phyloP scores from a whole-genome alignment of 305 asterid species.

The Fraxinus angustifolia region DNA sequence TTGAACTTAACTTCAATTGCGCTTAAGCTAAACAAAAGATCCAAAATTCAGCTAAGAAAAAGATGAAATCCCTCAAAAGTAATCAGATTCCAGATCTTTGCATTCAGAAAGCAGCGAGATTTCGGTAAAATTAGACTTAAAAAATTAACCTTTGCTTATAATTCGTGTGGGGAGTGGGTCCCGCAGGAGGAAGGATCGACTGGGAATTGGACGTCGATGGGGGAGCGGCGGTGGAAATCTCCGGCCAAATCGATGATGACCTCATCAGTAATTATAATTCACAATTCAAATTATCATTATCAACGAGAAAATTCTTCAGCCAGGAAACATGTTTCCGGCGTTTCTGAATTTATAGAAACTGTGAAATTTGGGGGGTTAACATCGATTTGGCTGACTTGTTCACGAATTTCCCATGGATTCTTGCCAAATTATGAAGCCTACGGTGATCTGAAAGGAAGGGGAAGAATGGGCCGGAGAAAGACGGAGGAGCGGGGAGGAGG shows the following conservation, averaged over 20 bases:
- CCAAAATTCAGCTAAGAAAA: slow-evolving; percentile 21
- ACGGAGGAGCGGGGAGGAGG: slow-evolving; percentile 17
- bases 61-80: slow-evolving; percentile 1
- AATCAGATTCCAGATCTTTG: slow-evolving; percentile 31
- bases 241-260: slow-evolving; percentile 52
- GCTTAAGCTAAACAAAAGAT: slow-evolving; percentile 16
- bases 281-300: slow-evolving; percentile 21
- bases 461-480: slow-evolving; percentile 24
- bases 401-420: slow-evolving; percentile 25
- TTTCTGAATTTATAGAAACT: background rate
- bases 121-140: slow-evolving; percentile 26
- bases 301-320: background rate
- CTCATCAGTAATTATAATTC: slow-evolving; percentile 38
- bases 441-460: slow-evolving; percentile 32
- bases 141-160: slow-evolving; percentile 40
- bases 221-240: slow-evolving; percentile 39
- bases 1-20: slow-evolving; percentile 25
- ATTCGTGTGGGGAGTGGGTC: slow-evolving; percentile 25
- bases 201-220: slow-evolving; percentile 33
- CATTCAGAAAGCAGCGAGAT: slow-evolving; percentile 20
- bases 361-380: background rate
- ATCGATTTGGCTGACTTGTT: slow-evolving; percentile 20
- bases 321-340: background rate
- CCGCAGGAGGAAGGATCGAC: slow-evolving; percentile 31
- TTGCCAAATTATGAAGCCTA: slow-evolving; percentile 12